A percentile compares a stretch with the other conserved stretches of the same genome.
phyloP scores from a whole-genome alignment of 129 eudicot species.

The Flaveria trinervia region DNA sequence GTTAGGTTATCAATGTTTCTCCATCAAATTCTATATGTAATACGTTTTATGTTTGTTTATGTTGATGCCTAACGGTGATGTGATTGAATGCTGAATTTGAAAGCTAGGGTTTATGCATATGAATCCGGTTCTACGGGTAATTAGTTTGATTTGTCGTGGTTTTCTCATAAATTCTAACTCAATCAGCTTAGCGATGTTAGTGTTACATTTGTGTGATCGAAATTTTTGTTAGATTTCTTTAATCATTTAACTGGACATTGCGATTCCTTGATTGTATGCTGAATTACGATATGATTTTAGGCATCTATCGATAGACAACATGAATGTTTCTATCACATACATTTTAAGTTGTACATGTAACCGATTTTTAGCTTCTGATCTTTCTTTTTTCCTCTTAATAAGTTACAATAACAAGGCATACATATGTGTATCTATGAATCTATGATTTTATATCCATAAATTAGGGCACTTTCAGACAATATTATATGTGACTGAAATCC shows the following conservation, averaged over 20 bases:
- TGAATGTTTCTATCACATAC: not conserved
- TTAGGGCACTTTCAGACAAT: not conserved
- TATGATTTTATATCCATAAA: not conserved
- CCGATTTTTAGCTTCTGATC: not conserved
- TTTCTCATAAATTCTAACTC: not conserved
- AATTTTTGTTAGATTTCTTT: no score
- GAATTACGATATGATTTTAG: not conserved
- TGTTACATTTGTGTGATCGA: not conserved
- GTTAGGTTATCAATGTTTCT: slow-evolving; percentile 25
- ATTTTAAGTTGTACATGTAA: not conserved
- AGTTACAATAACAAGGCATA: not conserved
- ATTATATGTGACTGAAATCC: not conserved
- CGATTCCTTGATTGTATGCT: not conserved
- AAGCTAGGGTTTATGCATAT: slow-evolving; percentile 2
- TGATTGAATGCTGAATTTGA: not conserved
- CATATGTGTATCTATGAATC: not conserved
- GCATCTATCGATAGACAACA: not conserved
- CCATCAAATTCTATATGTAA: not conserved
- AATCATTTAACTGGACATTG: no score
- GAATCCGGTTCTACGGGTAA: slow-evolving; percentile 14
- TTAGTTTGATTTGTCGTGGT: slow-evolving; percentile 1
- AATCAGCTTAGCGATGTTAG: not conserved
- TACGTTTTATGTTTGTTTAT: not conserved
- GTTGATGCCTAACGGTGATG: not conserved
- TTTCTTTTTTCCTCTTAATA: not conserved